Evolutionary conservation across 2,329 filamentous ascomycete species (phyloP), one percentile per base, ranked within the genome.

Genomic region (Calycina herbarum): DNA sequence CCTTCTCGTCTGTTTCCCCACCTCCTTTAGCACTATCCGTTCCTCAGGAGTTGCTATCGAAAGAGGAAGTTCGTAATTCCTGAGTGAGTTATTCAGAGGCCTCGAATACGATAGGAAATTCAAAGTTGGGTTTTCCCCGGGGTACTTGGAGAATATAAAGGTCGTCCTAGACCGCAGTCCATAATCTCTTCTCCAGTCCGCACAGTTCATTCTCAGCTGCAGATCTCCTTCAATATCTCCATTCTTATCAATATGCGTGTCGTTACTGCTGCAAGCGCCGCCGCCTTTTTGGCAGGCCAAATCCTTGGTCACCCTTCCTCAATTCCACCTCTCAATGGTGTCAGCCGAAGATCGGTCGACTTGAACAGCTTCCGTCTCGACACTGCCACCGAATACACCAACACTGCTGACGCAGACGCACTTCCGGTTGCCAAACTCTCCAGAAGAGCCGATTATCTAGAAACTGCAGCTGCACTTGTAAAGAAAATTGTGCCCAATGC

Each of bases 401-500:
- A 69, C 62, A 61, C 57, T 27, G 38, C 42, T 7, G 31, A 35
- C 2, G 65, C 65, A 13, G 51, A 56, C 10, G 17, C 42, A 29
- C 65, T 57, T 7, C 58, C 54, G 13, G 45, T 61, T 10, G 29
- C 48, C 20, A 62, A 17, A 17, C 17, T 59, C 24, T 33, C n/a
- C 17, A 68, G 64, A 48, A 66, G 68, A 67, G 68, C 31, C n/a
- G 63, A 56, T 27, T 82, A 82, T 60, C 75, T 82, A 24, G 77
- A 80, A 48, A 79, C 79, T 15, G 82, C 82, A 2, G 79, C 75
- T 3, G 78, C 78, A n/a, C 71, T 82, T 40, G 77, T 83, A 45
- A 79, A 81, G 75, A 75, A 61, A 8, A 74, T 75, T 11, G 69
- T 73, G 1, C 79, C 79, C 2, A 75, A 71, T 61, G 73, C 77